Conservation (phyloP, 1,284 basidiomycete species). For the Phenoliferia sp. region DNA sequence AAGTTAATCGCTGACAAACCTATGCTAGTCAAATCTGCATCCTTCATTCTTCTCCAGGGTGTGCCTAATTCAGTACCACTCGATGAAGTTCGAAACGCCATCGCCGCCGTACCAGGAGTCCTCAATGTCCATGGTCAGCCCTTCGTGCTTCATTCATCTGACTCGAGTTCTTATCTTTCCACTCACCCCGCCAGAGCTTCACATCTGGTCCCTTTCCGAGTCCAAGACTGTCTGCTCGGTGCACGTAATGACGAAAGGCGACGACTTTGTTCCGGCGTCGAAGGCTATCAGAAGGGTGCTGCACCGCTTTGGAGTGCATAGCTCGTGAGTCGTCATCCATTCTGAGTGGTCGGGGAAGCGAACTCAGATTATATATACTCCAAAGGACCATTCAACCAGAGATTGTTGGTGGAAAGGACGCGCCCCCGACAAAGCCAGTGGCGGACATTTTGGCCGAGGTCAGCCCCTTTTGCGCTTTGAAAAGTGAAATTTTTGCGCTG, state of each 20-base stretch:
- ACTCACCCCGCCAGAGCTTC: constrained; percentile 50
- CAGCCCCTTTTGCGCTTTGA: background rate
- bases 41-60: constrained; percentile 94
- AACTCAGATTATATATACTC: background rate
- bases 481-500: no score
- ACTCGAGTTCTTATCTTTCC: background rate
- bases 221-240: constrained; percentile 90
- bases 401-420: constrained; percentile 21
- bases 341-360: background rate
- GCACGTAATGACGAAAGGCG: constrained; percentile 78
- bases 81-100: constrained; percentile 74
- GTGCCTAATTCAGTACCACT: constrained; percentile 86
- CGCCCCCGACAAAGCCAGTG: constrained; percentile 9
- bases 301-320: constrained; percentile 90
- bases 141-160: background rate
- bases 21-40: constrained; percentile 74
- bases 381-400: constrained; percentile 40
- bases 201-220: constrained; percentile 92
- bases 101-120: constrained; percentile 78
- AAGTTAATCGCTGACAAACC: constrained; percentile 23
- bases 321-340: constrained; percentile 40
- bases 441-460: constrained; percentile 1
- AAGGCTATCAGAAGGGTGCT: constrained; percentile 74
- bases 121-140: constrained; percentile 70
- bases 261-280: constrained; percentile 84